Conservation (phyloP, 1,139 yeast species). For the Schizosaccharomyces versatilis region DNA sequence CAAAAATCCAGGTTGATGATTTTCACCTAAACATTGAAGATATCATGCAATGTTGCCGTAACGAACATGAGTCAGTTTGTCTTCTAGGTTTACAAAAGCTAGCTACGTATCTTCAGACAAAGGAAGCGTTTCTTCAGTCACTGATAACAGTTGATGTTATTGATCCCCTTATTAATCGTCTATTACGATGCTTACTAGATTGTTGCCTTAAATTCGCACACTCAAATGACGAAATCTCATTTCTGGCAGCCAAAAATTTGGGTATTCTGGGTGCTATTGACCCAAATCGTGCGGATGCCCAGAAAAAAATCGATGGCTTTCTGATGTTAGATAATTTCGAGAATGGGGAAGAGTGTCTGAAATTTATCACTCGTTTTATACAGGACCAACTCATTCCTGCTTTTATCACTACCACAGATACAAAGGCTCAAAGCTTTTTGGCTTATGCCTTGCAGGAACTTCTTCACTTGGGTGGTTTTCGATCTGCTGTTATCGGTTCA, state of each 20-base stretch:
- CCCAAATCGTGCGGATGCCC: slow-evolving; percentile 34
- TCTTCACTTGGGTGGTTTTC: slow-evolving; percentile 40
- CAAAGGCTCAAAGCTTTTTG: slow-evolving; percentile 58
- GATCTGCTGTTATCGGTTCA: slow-evolving; percentile 18
- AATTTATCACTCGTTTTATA: slow-evolving; percentile 43
- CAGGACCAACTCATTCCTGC: slow-evolving; percentile 52
- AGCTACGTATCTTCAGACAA: not conserved
- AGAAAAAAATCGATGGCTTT: slow-evolving; percentile 24
- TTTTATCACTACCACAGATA: slow-evolving; percentile 78
- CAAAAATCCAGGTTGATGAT: not conserved
- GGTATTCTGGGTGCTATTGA: slow-evolving; percentile 67
- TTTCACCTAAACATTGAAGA: not conserved
- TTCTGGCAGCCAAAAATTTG: slow-evolving; percentile 24
- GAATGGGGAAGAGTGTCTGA: slow-evolving; percentile 38
- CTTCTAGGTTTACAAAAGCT: not conserved
- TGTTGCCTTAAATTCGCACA: not conserved
- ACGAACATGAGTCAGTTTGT: not conserved
- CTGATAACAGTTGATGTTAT: not conserved
- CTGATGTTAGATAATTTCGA: slow-evolving; percentile 39
- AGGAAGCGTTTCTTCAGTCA: not conserved
- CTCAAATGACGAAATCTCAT: not conserved
- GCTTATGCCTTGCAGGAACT: slow-evolving; percentile 84
- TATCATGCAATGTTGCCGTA: not conserved
- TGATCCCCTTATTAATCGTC: not conserved
- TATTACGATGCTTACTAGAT: not conserved